Evolutionary conservation across 2,329 filamentous ascomycete genomes (phyloP), one percentile per base, ranked within the genome.

Genomic region (Venturia carpophila): DNA sequence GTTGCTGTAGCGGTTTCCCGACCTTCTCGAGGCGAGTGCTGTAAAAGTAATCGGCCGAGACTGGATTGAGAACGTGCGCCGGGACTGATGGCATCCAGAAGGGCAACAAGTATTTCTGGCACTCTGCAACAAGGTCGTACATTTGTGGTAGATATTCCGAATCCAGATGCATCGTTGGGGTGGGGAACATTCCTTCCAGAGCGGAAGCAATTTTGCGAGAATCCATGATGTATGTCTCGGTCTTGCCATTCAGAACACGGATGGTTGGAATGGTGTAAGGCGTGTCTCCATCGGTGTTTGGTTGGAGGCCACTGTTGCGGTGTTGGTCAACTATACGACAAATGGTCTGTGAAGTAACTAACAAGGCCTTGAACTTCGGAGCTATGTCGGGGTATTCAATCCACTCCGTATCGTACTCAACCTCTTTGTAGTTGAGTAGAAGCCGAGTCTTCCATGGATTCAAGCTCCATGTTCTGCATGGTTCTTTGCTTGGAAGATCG

Each of bases 371-470:
- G 62, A 90, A 76, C 2, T 73, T 82, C 1, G 83, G 74, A 65
- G 78, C 81, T 67, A 91, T 79, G 43, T 89, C 83, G 0, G 87
- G 87, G 68, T 88, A 90, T 70, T 89, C 86, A 19, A 86, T 75
- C 86, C 86, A 90, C 79, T 86, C 78, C 0, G 87, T 90, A 71
- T 82, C 80, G 76, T 90, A 91, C 58, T 84, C 79, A 17, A 90
- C 73, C 1, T 78, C 78, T 72, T 91, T 91, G 76, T 81, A 89
- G 75, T 90, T 90, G 56, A 91, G 75, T 2, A 82, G 71, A 65
- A 90, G 74, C 1, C 88, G 85, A 56, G 84, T 84, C 75, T 88
- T 90, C 87, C 87, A 90, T 0, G 87, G 83, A 71, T 90, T 91
- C 58, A 83, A 75, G 1, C 86, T 87, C 88, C 88, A 90, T 62